phyloP scores from a whole-genome alignment of 257 asterid genomes.

The Thymus quinquecostatus region DNA sequence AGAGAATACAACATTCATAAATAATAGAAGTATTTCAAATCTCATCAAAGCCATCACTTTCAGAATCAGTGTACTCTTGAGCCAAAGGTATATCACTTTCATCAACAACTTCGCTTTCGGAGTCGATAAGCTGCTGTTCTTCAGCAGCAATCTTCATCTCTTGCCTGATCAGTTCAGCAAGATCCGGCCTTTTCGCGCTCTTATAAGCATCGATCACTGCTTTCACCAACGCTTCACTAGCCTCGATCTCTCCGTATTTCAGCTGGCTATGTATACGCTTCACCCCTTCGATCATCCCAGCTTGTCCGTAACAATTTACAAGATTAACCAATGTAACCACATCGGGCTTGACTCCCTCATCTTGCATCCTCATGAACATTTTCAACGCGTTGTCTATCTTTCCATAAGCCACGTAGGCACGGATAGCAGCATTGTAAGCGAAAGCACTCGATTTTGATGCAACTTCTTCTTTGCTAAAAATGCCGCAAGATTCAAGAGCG shows the following conservation, averaged over 20 bases:
- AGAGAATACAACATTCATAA: not conserved
- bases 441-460: constrained; percentile 48
- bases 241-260: constrained; percentile 61
- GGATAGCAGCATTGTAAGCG: constrained; percentile 81
- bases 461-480: constrained; percentile 44
- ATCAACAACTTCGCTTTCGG: constrained; percentile 50
- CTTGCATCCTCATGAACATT: constrained; percentile 86
- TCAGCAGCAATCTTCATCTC: constrained; percentile 68
- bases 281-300: constrained; percentile 89
- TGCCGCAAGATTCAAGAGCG: constrained; percentile 78
- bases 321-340: constrained; percentile 69
- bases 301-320: constrained; percentile 79
- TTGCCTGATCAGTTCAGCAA: constrained; percentile 70
- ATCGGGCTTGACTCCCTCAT: constrained; percentile 79
- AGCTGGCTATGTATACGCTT: constrained; percentile 71
- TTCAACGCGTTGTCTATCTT: constrained; percentile 70
- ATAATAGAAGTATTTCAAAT: not conserved
- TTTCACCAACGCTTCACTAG: constrained; percentile 58
- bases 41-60: constrained; percentile 42
- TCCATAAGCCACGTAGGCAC: constrained; percentile 68
- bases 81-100: constrained; percentile 30
- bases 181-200: constrained; percentile 66
- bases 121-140: constrained; percentile 39
- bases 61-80: constrained; percentile 44
- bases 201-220: constrained; percentile 74